Base-by-base conservation (phyloP, 768 basidiomycete genomes). In the Leccinellum rugosiceps region DNA sequence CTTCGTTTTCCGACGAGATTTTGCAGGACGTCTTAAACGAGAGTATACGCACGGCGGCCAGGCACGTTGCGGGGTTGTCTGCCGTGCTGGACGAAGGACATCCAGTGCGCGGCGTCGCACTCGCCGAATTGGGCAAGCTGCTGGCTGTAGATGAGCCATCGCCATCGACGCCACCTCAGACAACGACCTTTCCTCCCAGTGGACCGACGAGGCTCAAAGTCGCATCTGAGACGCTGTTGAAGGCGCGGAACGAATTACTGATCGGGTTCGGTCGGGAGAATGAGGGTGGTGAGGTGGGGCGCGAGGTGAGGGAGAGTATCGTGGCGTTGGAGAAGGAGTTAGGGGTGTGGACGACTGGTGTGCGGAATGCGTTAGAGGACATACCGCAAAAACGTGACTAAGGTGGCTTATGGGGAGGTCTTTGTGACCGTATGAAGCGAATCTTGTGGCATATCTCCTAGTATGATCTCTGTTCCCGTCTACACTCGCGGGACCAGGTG, bases 121-220 rank as follows among this genome's bases (percentile, higher is more conserved):
- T 87, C 8, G 85, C 87, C 3, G 93, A 95, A 68, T 76, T 92
- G 6, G 92, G 90, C 0, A 94, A 93, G 73, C 74, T 94, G 7
- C 77, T 94, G 6, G 83, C 83, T 0, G 87, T 93, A 0, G 90
- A 93, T 63, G 90, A 92, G 66, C 86, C 85, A 0, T 69, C 72
- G 3, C 81, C 84, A 2, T 58, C 62, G 14, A 45, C 60, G 63
- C 17, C 66, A 32, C 19, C 57, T 28, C 43, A 59, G 26, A 59
- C 56, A 13, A 56, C 63, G 15, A 38, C 67, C 0, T 90, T 85
- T 67, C 90, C 87, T 4, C 90, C 90, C 0, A 85, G 82, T 4
- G 90, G 88, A 1, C 78, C 83, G 3, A 68, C 76, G 21, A 78
- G 90, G 21, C 75, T 94, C 26, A 78, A 78, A 61, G 72, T 87